These are phyloP conservation scores for Juncus inflexus DNA, from an alignment of 176 grass and related monocot species.

Conservation along the genomic window DNA sequence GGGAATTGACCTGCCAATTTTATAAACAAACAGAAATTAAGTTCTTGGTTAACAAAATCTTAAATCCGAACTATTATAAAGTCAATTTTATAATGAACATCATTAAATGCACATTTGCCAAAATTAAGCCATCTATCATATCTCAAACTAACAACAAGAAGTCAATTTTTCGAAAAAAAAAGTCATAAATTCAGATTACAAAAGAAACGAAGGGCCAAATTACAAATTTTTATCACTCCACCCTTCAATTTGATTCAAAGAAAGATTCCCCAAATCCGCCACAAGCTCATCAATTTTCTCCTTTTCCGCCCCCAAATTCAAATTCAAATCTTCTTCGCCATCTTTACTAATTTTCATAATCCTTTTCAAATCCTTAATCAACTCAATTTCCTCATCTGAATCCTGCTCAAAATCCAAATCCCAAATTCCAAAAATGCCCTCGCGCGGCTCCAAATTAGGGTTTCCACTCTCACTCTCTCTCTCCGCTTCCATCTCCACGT, in stretches of 20 bases:
- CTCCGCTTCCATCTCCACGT: conserved; percentile 36
- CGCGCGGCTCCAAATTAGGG: conserved; percentile 33
- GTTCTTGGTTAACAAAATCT: too few species aligned
- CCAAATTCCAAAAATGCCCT: conserved; percentile 77
- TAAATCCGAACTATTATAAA: too few species aligned
- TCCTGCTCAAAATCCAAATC: conserved; percentile 33
- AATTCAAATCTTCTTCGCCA: conserved; percentile 9
- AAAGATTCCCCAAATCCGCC: conserved; percentile 46
- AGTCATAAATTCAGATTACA: neutral
- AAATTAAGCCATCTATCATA: too few species aligned
- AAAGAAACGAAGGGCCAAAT: neutral
- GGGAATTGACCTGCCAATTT: too few species aligned
- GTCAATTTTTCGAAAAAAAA: too few species aligned
- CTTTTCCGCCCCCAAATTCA: conserved; percentile 4
- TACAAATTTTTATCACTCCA: conserved; percentile 22
- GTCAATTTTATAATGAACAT: neutral
- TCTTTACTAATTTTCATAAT: conserved; percentile 29
- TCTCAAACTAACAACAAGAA: too few species aligned
- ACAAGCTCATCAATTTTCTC: conserved; percentile 54
- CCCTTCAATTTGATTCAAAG: conserved; percentile 35
- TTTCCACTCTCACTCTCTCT: conserved; percentile 25
- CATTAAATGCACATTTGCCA: neutral
- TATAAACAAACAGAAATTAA: too few species aligned
- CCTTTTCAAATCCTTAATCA: conserved; percentile 61
- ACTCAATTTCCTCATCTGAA: conserved; percentile 50